A percentile compares a stretch with the other conserved stretches of the same genome.
Conservation (phyloP, 2,329 filamentous ascomycete genomes). For the Cercospora berteroae region DNA sequence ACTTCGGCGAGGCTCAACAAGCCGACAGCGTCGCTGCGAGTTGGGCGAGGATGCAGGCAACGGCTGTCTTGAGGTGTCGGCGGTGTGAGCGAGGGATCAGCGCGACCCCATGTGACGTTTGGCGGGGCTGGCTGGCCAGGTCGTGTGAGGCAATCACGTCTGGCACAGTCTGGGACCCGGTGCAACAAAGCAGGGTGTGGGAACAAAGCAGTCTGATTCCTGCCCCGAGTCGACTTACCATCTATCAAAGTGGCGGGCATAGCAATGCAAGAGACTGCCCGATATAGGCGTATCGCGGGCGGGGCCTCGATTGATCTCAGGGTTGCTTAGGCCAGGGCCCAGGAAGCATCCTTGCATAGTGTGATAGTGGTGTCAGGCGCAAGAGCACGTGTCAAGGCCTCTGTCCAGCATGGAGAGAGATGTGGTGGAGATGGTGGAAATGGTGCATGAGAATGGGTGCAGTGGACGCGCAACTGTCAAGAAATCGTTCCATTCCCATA, state of each 20-base stretch:
- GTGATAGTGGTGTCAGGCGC: background rate
- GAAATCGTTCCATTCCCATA: slow-evolving; percentile 1
- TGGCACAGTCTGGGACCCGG: background rate
- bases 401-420: background rate
- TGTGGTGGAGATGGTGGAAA: background rate
- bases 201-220: background rate
- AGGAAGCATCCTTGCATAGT: background rate
- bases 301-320: background rate
- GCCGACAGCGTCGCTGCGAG: background rate
- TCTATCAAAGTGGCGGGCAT: background rate
- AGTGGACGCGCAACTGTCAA: background rate
- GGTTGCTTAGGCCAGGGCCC: background rate
- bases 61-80: slow-evolving; percentile 1
- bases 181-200: background rate
- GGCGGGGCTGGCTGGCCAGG: background rate
- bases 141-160: slow-evolving; percentile 3
- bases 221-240: background rate
- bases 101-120: background rate
- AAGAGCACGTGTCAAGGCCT: background rate
- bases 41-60: background rate
- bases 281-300: background rate
- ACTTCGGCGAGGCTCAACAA: background rate
- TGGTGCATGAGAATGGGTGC: background rate
- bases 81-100: slow-evolving; percentile 3
- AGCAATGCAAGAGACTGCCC: background rate